A percentile compares a stretch with the other conserved stretches of the same genome.
Conservation (phyloP, 164 flowering plant species). For the Tetrastigma voinierianum region DNA sequence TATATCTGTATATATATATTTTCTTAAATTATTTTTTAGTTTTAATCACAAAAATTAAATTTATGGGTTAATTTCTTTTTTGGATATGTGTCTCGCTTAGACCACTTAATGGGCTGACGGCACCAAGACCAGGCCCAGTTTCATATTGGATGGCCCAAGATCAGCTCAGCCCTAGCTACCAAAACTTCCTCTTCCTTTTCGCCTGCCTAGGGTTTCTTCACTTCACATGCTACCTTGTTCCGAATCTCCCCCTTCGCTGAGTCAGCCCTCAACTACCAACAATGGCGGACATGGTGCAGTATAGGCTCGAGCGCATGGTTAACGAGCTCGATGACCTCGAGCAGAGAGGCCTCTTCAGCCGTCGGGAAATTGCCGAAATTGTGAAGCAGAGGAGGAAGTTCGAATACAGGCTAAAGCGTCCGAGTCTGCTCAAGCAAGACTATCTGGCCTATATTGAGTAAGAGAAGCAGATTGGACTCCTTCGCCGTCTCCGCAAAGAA, state of each 20-base stretch:
- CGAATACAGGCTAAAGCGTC: conserved; percentile 87
- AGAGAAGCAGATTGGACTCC: conserved; percentile 68
- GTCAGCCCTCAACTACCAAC: conserved; percentile 7
- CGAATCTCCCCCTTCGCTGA: neutral
- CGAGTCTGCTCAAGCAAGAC: conserved; percentile 74
- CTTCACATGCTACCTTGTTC: neutral
- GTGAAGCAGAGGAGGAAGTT: conserved; percentile 75
- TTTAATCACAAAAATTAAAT: too few species aligned
- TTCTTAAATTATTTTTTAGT: too few species aligned
- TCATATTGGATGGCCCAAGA: too few species aligned
- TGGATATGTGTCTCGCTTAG: too few species aligned
- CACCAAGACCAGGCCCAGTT: too few species aligned
- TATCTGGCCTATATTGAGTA: conserved; percentile 78
- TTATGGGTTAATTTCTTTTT: too few species aligned
- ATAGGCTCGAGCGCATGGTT: conserved; percentile 74
- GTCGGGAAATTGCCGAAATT: conserved; percentile 61
- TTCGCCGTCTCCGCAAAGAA: conserved; percentile 69
- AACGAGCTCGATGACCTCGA: conserved; percentile 82
- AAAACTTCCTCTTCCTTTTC: too few species aligned
- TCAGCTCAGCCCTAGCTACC: neutral
- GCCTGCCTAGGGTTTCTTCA: too few species aligned
- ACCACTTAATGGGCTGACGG: too few species aligned
- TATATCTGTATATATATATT: too few species aligned
- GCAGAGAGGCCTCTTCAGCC: conserved; percentile 50
- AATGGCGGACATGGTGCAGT: conserved; percentile 95